Evolutionary conservation across 495 filamentous ascomycete genomes (phyloP), one percentile per base, ranked within the genome.

Genomic region (Aspergillus indologenus): DNA sequence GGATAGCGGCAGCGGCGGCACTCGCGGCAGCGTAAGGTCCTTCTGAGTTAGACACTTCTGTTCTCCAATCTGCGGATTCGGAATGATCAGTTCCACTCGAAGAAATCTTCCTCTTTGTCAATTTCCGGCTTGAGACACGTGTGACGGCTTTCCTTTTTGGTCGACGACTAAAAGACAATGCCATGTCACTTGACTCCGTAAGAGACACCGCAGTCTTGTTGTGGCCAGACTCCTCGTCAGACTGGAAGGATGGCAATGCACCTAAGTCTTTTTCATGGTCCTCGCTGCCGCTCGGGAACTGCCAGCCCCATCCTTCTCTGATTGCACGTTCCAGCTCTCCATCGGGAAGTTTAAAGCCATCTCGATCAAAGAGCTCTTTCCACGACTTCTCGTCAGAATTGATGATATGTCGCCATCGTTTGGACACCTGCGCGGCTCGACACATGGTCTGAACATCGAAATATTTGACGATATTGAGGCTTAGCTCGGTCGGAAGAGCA

Each of bases 221-320:
- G n/a, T 67, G 64, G 12, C 71, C 72, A 11, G 75, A 47, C 61
- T 79, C 79, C 67, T 79, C 67, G 65, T 87, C 66, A 55, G 78
- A 60, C 61, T 79, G 68, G 72, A 71, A 60, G 58, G 73, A 63
- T 42, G 75, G 59, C 65, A 77, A 58, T 63, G 74, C 51, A 62
- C 87, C 88, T 18, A 97, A 75, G 71, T 98, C 92, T 57, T 84
- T 81, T 68, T 98, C 94, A 53, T 77, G 90, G 48, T 87, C 88
- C 61, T 91, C 83, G 8, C 79, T 69, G 6, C 86, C 90, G 53
- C 85, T 83, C 2, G 92, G 90, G 70, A 90, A 87, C 68, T 98
- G 94, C 90, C 93, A 99, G n/a, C 92, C 94, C 94, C 94, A 99
- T n/a, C 94, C 94, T 75, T 98, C 89, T 26, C 79, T 82, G 54